phyloP scores from a whole-genome alignment of 2,329 filamentous ascomycete species.

The Beauveria scarabaeidicola region DNA sequence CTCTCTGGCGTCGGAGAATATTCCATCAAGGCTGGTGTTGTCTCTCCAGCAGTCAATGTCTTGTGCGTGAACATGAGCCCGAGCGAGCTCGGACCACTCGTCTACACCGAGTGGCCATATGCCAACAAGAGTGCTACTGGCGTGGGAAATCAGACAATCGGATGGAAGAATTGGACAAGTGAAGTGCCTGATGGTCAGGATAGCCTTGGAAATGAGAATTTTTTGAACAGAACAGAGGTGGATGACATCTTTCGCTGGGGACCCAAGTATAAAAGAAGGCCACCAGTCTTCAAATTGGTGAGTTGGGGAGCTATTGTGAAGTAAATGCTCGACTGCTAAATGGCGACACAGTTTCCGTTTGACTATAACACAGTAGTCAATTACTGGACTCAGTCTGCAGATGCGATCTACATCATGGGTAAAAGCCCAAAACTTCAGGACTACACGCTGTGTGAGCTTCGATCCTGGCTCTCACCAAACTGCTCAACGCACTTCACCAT shows the following conservation, averaged over 20 bases:
- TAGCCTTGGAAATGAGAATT: conserved; percentile 22
- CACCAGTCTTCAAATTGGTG: conserved; percentile 44
- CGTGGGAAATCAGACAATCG: conserved; percentile 25
- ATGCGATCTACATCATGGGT: conserved; percentile 59
- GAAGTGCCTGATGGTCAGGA: conserved; percentile 28
- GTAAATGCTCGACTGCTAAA: background rate
- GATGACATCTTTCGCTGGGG: conserved; percentile 67
- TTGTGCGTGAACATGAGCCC: conserved; percentile 59
- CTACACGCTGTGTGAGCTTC: conserved; percentile 61
- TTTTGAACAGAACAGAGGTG: conserved; percentile 49
- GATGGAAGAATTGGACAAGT: conserved; percentile 26
- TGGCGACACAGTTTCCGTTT: conserved; percentile 37
- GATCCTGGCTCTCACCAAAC: conserved; percentile 51
- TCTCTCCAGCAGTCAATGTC: conserved; percentile 63
- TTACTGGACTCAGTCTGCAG: conserved; percentile 26
- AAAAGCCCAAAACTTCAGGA: conserved; percentile 33
- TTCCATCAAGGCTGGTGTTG: conserved; percentile 56
- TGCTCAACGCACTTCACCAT: conserved; percentile 58
- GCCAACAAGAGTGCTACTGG: conserved; percentile 26
- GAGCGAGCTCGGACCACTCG: conserved; percentile 52
- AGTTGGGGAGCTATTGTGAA: conserved; percentile 17
- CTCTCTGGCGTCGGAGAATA: conserved; percentile 61
- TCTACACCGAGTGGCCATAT: conserved; percentile 54
- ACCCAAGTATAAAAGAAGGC: conserved; percentile 36
- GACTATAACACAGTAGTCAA: conserved; percentile 61